These are phyloP conservation scores for Cryptosporidium tyzzeri DNA, from an alignment of 169 alveolate species.

Conservation along the genomic window DNA sequence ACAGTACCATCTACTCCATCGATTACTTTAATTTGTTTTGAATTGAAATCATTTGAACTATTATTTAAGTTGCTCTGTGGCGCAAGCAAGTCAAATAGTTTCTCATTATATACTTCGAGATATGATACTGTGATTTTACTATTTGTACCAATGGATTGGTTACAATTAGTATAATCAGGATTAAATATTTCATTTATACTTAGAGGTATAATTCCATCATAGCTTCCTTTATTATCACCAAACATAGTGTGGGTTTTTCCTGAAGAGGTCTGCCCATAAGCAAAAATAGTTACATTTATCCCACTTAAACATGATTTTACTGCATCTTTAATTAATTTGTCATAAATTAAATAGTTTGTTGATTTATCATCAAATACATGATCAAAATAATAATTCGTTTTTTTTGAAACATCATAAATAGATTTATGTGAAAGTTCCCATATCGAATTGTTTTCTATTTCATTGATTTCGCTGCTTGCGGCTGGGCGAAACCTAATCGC, in stretches of 20 bases:
- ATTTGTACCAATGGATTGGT: not conserved
- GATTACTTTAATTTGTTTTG: slow-evolving; percentile 27
- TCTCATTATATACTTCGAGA: slow-evolving; percentile 81
- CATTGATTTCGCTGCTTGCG: not conserved
- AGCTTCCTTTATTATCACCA: slow-evolving; percentile 68
- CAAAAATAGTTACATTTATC: slow-evolving; percentile 89
- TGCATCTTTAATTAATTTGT: slow-evolving; percentile 79
- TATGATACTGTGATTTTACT: slow-evolving; percentile 71
- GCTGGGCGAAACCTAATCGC: slow-evolving; percentile 72
- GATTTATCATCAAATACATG: slow-evolving; percentile 48
- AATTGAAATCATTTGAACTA: slow-evolving; percentile 19
- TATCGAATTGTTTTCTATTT: not conserved
- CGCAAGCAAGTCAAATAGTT: slow-evolving; percentile 77
- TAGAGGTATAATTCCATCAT: slow-evolving; percentile 71
- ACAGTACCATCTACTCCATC: slow-evolving; percentile 74
- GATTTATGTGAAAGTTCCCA: slow-evolving; percentile 62
- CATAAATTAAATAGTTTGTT: slow-evolving; percentile 36
- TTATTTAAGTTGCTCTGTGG: slow-evolving; percentile 11
- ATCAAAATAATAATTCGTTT: slow-evolving; percentile 28
- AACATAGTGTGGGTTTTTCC: slow-evolving; percentile 92
- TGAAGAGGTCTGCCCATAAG: slow-evolving; percentile 92
- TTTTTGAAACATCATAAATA: slow-evolving; percentile 14
- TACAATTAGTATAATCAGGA: not conserved
- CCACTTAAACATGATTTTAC: slow-evolving; percentile 86
- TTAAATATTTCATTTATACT: slow-evolving; percentile 50